Evolutionary conservation across 345 rosid genomes (phyloP).

Genomic region (Ricinus communis): DNA sequence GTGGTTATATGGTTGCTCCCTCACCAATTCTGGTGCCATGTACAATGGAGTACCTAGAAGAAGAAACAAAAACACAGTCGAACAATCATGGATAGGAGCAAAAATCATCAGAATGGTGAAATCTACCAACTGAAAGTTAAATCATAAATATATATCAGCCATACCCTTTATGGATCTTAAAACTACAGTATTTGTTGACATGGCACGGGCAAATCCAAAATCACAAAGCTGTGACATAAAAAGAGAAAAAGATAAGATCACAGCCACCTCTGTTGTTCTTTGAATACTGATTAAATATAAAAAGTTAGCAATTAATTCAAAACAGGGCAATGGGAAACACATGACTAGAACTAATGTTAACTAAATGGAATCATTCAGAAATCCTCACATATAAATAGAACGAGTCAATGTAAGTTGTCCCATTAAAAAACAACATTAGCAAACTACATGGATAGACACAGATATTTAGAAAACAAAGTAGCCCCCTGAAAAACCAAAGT

Average conservation of each 20-base stretch:
- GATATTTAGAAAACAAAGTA: neutral
- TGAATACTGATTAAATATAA: constrained; percentile 1
- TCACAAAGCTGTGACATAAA: constrained; percentile 75
- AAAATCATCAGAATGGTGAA: neutral
- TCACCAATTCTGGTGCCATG: constrained; percentile 97
- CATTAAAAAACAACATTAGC: neutral
- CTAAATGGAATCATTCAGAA: neutral
- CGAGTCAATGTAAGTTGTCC: neutral
- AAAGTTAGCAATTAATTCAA: neutral
- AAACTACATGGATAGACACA: neutral
- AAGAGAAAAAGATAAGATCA: constrained; percentile 16
- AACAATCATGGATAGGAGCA: neutral
- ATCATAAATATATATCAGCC: constrained; percentile 15
- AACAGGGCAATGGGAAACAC: neutral
- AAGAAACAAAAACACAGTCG: constrained; percentile 13
- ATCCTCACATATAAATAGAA: neutral
- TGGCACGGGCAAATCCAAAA: constrained; percentile 99
- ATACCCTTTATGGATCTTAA: constrained; percentile 92
- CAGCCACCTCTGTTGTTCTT: neutral
- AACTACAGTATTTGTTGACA: constrained; percentile 96
- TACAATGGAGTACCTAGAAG: constrained; percentile 86
- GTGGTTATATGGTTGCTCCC: constrained; percentile 98
- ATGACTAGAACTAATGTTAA: neutral
- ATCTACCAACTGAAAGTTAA: neutral
- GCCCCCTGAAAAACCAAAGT: neutral